phyloP scores from a whole-genome alignment of 225 moss, liverwort and hornwort species.

The Pseudisothecium myosuroides region DNA sequence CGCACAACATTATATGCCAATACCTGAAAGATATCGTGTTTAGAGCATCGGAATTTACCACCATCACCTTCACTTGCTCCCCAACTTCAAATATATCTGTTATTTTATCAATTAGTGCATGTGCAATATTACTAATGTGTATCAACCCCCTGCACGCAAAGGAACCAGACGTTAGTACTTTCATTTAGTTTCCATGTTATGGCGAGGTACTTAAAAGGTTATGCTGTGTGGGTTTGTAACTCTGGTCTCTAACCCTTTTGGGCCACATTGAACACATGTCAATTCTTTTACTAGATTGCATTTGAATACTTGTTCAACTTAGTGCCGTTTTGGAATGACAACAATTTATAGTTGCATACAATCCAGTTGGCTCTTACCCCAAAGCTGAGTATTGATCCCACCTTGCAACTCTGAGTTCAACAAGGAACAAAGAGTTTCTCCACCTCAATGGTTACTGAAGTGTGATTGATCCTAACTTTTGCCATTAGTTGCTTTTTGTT shows the following conservation, averaged over 20 bases:
- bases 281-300: background rate
- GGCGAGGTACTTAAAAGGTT: background rate
- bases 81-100: slow-evolving; percentile 42
- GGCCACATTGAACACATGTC: background rate
- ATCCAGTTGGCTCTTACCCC: background rate
- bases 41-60: slow-evolving; percentile 29
- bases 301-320: background rate
- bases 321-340: background rate
- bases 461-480: background rate
- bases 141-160: slow-evolving; percentile 39
- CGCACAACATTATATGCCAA: background rate
- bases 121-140: slow-evolving; percentile 46
- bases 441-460: background rate
- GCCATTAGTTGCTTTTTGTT: too few species aligned
- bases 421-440: background rate
- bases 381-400: background rate
- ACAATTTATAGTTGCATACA: background rate
- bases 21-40: slow-evolving; percentile 64
- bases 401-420: background rate
- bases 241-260: background rate
- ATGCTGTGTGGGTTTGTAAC: too few species aligned
- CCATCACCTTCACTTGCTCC: slow-evolving; percentile 53
- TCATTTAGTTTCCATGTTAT: background rate
- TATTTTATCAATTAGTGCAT: slow-evolving; percentile 27
- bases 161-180: background rate